These are phyloP conservation scores for Pseudoturritis turrita DNA, from an alignment of 345 rosid genomes.

Conservation along the genomic window DNA sequence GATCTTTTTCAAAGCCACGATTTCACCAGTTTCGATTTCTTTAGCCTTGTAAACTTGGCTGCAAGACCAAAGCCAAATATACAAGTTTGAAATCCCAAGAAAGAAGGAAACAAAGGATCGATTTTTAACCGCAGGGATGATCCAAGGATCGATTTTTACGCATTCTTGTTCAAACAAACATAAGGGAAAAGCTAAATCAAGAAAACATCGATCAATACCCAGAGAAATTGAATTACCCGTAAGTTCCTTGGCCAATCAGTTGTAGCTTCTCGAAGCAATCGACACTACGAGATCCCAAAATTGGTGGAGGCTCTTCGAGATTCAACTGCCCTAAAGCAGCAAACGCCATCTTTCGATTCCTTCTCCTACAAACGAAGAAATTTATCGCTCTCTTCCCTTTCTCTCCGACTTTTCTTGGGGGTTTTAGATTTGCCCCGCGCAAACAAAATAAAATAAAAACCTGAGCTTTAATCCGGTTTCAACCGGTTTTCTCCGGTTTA, in stretches of 20 bases:
- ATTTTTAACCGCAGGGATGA: no score
- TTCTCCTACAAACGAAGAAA: no score
- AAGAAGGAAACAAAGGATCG: neutral
- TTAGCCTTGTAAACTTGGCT: constrained; percentile 98
- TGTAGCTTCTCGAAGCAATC: constrained; percentile 70
- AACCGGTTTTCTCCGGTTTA: no score
- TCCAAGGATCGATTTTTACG: no score
- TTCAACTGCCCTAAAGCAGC: constrained; percentile 56
- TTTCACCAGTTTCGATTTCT: constrained; percentile 86
- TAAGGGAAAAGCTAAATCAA: neutral
- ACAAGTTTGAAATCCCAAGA: neutral
- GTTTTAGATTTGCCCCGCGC: no score
- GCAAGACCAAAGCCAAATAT: constrained; percentile 31
- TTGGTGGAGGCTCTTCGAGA: constrained; percentile 43
- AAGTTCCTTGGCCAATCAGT: constrained; percentile 79
- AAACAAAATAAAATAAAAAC: no score
- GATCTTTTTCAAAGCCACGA: constrained; percentile 92
- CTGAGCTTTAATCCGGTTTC: no score
- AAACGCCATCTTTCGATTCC: neutral
- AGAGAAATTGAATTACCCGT: constrained; percentile 39
- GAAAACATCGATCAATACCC: no score
- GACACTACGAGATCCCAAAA: constrained; percentile 64
- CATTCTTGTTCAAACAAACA: no score
- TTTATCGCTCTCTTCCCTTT: no score
- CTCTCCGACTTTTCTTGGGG: no score